These are phyloP conservation scores for Hippophae gyantsensis DNA, from an alignment of 306 rosid species.

Conservation along the genomic window DNA sequence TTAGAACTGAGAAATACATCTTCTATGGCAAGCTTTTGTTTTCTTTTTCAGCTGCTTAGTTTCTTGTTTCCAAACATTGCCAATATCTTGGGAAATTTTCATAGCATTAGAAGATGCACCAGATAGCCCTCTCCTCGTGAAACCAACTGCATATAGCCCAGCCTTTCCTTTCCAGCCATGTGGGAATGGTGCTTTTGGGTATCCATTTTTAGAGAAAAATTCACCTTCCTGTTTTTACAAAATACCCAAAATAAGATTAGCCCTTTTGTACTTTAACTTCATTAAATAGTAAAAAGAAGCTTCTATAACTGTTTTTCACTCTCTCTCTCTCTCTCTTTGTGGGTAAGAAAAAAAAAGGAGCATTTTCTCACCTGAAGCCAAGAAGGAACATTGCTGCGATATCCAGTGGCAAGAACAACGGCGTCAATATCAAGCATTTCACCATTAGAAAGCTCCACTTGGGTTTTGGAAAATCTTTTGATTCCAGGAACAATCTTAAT, in stretches of 20 bases:
- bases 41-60: conserved; percentile 41
- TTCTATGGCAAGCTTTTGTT: conserved; percentile 49
- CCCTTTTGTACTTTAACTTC: background rate
- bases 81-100: conserved; percentile 69
- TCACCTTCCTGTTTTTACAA: conserved; percentile 57
- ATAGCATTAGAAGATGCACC: conserved; percentile 77
- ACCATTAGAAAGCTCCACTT: conserved; percentile 54
- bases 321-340: no score
- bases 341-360: background rate
- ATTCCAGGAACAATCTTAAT: conserved; percentile 65
- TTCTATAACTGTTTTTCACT: no score
- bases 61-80: conserved; percentile 61
- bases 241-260: conserved; percentile 25
- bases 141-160: conserved; percentile 91
- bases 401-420: conserved; percentile 75
- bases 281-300: no score
- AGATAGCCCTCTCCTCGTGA: conserved; percentile 88
- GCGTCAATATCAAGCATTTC: conserved; percentile 48
- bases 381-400: conserved; percentile 89
- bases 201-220: conserved; percentile 72
- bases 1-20: conserved; percentile 83
- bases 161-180: conserved; percentile 81
- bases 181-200: conserved; percentile 68
- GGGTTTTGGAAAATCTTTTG: conserved; percentile 30
- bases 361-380: conserved; percentile 82